Percentiles rank a stretch among this genome's conserved stretches.
Evolutionary conservation across 805 yeast genomes (phyloP).

Genomic region (Zygoascus ofunaensis): DNA sequence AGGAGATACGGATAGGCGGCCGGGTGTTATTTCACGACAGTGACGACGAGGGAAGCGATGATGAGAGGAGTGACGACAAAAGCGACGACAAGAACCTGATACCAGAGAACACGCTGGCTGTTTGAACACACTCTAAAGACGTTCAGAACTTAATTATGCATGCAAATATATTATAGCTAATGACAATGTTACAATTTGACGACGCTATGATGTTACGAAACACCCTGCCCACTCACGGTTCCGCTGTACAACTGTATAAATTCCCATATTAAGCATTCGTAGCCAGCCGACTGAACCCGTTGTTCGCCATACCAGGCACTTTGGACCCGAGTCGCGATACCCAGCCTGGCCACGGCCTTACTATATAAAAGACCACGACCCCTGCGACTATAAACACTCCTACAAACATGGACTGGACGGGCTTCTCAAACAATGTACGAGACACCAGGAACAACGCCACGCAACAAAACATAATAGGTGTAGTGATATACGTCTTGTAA

Average conservation of each 20-base stretch:
- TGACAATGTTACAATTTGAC: too few species aligned
- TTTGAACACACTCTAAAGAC: too few species aligned
- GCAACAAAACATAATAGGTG: conserved; percentile 31
- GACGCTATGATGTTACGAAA: too few species aligned
- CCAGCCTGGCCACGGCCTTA: conserved; percentile 2
- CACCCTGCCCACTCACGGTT: too few species aligned
- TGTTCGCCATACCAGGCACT: neutral
- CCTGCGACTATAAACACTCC: conserved; percentile 24
- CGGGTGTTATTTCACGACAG: conserved; percentile 4
- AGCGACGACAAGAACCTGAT: neutral
- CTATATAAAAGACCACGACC: conserved; percentile 23
- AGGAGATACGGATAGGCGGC: conserved; percentile 9
- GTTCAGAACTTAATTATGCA: too few species aligned
- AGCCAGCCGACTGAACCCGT: neutral
- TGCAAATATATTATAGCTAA: too few species aligned
- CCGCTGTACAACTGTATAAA: too few species aligned
- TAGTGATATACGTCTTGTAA: conserved; percentile 28
- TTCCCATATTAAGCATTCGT: neutral
- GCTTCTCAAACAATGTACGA: conserved; percentile 27
- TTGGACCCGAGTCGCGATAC: conserved; percentile 8
- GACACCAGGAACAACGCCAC: conserved; percentile 31
- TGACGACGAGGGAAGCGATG: conserved; percentile 2
- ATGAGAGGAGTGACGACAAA: neutral
- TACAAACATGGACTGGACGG: conserved; percentile 26
- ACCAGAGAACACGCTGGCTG: too few species aligned